phyloP scores from a whole-genome alignment of 1,284 basidiomycete species.

The Paramarasmius palmivorus region DNA sequence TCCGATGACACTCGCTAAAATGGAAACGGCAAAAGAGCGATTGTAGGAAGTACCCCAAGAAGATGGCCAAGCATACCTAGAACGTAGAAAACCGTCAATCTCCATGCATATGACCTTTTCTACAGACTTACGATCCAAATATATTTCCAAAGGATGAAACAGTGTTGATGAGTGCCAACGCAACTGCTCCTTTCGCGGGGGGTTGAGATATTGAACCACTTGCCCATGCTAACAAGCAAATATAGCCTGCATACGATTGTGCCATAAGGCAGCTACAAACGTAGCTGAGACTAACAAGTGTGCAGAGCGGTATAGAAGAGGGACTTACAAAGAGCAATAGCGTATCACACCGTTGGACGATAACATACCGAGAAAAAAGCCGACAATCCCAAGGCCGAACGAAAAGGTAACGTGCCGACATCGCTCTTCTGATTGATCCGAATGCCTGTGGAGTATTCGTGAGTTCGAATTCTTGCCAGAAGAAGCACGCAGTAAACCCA shows the following conservation, averaged over 20 bases:
- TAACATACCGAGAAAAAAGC: constrained; percentile 74
- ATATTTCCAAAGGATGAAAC: constrained; percentile 77
- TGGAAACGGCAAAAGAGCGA: constrained; percentile 48
- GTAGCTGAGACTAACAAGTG: background rate
- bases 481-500: constrained; percentile 21
- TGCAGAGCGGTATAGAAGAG: background rate
- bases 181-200: constrained; percentile 75
- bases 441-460: constrained; percentile 47
- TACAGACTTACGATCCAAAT: constrained; percentile 62
- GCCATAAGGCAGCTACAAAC: constrained; percentile 4
- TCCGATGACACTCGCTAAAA: constrained; percentile 43
- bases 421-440: constrained; percentile 67
- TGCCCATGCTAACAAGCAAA: constrained; percentile 72
- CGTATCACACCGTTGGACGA: constrained; percentile 66
- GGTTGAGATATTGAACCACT: constrained; percentile 68
- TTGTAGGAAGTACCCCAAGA: constrained; percentile 39
- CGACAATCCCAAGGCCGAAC: constrained; percentile 61
- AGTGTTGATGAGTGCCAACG: constrained; percentile 72
- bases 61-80: constrained; percentile 44
- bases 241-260: constrained; percentile 64
- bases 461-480: constrained; percentile 1
- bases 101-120: background rate
- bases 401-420: constrained; percentile 64
- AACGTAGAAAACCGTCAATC: background rate
- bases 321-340: constrained; percentile 68